Base-by-base conservation (phyloP, 2,329 filamentous ascomycete species). In the Whalleya microplaca region DNA sequence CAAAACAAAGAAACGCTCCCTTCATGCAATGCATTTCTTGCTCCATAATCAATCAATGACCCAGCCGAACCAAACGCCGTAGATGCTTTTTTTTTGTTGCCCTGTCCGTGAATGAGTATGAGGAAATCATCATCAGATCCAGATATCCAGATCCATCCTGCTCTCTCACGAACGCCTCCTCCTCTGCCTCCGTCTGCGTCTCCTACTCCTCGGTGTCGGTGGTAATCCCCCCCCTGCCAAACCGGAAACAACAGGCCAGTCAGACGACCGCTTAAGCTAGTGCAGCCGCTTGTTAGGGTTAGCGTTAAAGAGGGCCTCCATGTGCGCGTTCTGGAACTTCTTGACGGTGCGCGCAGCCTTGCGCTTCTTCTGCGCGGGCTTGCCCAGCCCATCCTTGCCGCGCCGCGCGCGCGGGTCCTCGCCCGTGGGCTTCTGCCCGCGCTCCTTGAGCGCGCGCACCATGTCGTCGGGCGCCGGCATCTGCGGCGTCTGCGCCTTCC, bases 271-370 rank as follows among this genome's bases (percentile, higher is more conserved):
- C 20, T 23, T n/a, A n/a, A 14, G 18, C 44, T 27, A 6, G 40
- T 19, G 45, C 18, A 50, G 49, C 27, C 52, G 51, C 41, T 52
- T 56, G 52, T 55, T 32, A 12, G 42, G 52, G 27, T 49, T 45
- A 5, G 21, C 90, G 76, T 92, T 88, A 70, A 96, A 80, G 57
- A 96, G 82, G 62, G 88, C 86, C 65, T 82, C 81, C 92, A 96
- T 96, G 72, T 96, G 92, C 23, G 86, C 86, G 71, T 96, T 96
- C 21, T 91, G 96, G 54, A 89, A 87, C 81, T 93, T 95, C 63
- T 89, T 90, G 42, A 79, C 77, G 44, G 86, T 80, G 72, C 90
- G 91, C 76, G 91, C 90, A 73, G 87, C 86, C 76, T 89, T 88
- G 77, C 91, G 90, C 64, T 87, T 76, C 71, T 83, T 85, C 57